Conservation (phyloP, 2,329 filamentous ascomycete genomes). For the Aspergillus sp. region DNA sequence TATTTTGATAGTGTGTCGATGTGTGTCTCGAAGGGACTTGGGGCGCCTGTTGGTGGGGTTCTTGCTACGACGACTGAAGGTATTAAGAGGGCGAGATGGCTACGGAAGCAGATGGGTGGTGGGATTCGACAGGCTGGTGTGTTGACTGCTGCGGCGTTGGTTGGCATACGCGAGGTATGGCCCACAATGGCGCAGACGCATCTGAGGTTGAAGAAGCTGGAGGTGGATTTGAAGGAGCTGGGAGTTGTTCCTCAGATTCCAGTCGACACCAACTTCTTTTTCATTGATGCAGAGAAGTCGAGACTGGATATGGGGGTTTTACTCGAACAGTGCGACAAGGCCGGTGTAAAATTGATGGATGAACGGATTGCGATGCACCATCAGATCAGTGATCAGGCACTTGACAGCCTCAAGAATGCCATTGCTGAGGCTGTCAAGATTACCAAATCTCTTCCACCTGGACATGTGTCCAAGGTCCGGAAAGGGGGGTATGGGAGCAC, state of each 20-base stretch:
- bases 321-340: conserved; percentile 24
- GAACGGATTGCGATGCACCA: conserved; percentile 27
- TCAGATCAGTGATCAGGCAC: conserved; percentile 37
- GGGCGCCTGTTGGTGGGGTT: conserved; percentile 34
- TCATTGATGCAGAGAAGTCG: conserved; percentile 23
- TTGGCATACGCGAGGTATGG: conserved; percentile 24
- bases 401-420: conserved; percentile 23
- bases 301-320: conserved; percentile 25
- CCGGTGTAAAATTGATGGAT: conserved; percentile 26
- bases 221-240: conserved; percentile 34
- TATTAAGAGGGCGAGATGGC: conserved; percentile 31
- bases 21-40: conserved; percentile 34
- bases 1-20: conserved; percentile 34
- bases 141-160: conserved; percentile 23
- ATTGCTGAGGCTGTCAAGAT: conserved; percentile 24
- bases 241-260: conserved; percentile 50
- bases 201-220: conserved; percentile 22
- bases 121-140: conserved; percentile 30
- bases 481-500: conserved; percentile 22
- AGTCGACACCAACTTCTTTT: conserved; percentile 30
- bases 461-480: conserved; percentile 15
- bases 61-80: conserved; percentile 25
- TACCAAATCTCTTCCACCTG: conserved; percentile 21
- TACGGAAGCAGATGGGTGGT: conserved; percentile 33
- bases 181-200: conserved; percentile 26